Conservation (phyloP, 257 asterid species). For the Solanum chmielewskii region DNA sequence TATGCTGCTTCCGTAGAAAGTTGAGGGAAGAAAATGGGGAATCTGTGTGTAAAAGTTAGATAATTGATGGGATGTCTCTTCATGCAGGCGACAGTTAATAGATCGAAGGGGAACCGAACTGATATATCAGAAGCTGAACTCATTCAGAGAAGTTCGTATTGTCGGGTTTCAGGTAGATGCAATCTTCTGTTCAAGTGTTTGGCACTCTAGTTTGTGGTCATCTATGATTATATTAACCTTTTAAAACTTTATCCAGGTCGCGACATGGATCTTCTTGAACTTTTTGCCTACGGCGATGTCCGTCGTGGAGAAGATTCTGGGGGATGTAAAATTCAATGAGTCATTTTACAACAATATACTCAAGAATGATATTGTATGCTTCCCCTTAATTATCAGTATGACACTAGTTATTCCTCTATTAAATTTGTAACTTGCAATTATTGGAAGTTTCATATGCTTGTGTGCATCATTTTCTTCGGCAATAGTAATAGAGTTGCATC, state of each 20-base stretch:
- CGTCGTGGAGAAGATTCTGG: constrained; percentile 61
- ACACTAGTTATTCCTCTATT: not conserved
- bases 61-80: not conserved
- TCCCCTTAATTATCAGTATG: not conserved
- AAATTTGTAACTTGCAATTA: not conserved
- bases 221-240: not conserved
- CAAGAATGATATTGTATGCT: not conserved
- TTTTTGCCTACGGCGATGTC: constrained; percentile 80
- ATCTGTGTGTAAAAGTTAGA: not conserved
- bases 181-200: not conserved
- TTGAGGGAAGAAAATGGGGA: not conserved
- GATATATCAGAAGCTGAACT: constrained; percentile 78
- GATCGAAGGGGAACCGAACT: constrained; percentile 87
- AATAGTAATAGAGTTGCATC: not conserved
- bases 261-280: constrained; percentile 91
- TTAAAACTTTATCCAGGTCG: constrained; percentile 28
- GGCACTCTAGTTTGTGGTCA: not conserved
- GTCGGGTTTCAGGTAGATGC: constrained; percentile 43
- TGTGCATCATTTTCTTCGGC: not conserved
- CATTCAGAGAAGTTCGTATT: constrained; percentile 75
- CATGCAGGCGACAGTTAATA: constrained; percentile 69
- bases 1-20: not conserved
- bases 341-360: not conserved
- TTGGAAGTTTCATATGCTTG: not conserved
- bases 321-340: constrained; percentile 69